Evolutionary conservation across 805 yeast species (phyloP).

Genomic region (Barnettozyma wickerhamii): DNA sequence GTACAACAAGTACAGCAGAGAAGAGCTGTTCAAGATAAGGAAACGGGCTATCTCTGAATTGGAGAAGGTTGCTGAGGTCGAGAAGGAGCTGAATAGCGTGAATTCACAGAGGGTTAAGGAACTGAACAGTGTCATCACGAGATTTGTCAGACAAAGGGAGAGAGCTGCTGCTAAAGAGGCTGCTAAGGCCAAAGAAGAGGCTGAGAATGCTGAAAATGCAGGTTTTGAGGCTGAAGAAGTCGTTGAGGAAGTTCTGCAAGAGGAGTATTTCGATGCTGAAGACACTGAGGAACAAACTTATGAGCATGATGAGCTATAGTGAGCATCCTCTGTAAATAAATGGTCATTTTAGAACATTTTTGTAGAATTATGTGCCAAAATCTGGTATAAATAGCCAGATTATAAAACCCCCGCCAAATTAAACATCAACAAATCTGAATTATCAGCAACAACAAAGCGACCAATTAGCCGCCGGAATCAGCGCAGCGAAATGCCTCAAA

Average conservation of each 20-base stretch:
- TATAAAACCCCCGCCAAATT: too few relatives aligned
- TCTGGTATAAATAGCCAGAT: too few relatives aligned
- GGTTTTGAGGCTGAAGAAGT: neutral
- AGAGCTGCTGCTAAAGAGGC: conserved; percentile 18
- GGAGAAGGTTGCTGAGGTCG: conserved; percentile 14
- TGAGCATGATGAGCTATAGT: conserved; percentile 2
- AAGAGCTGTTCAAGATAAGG: conserved; percentile 29
- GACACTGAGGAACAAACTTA: neutral
- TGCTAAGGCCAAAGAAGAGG: conserved; percentile 12
- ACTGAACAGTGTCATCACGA: conserved; percentile 11
- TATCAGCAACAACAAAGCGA: too few relatives aligned
- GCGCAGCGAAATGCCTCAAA: too few relatives aligned
- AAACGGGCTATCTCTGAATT: conserved; percentile 22
- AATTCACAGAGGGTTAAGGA: conserved; percentile 30
- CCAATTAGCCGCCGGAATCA: too few relatives aligned
- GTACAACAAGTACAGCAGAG: conserved; percentile 23
- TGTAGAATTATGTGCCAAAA: too few relatives aligned
- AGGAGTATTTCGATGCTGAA: neutral
- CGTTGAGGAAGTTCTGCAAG: conserved; percentile 1
- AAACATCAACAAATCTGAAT: too few relatives aligned
- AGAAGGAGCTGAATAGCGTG: conserved; percentile 17
- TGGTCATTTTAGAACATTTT: too few relatives aligned
- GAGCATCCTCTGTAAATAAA: neutral
- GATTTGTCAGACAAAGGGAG: conserved; percentile 5
- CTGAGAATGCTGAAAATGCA: neutral